Evolutionary conservation across 139 green algal species (phyloP).

Genomic region (Medakamo hakoo): DNA sequence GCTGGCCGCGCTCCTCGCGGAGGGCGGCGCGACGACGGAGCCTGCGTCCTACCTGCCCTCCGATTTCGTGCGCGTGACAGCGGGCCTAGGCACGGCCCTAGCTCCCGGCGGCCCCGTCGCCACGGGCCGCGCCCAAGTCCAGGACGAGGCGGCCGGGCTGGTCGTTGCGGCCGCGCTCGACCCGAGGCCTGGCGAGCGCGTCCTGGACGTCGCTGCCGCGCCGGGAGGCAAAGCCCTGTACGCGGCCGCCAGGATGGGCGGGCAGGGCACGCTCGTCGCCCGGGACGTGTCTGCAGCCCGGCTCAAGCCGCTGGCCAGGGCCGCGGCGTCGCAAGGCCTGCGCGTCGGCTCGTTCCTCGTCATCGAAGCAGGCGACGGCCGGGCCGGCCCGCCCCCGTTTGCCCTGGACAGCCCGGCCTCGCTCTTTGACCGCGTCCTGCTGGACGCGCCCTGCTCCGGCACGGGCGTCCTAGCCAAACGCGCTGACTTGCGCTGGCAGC

Average conservation of each 20-base stretch:
- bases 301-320: constrained; percentile 14
- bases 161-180: constrained; percentile 64
- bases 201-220: constrained; percentile 78
- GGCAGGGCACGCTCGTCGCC: constrained; percentile 31
- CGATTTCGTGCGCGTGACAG: constrained; percentile 48
- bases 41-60: constrained; percentile 29
- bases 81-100: constrained; percentile 44
- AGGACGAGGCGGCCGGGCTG: constrained; percentile 71
- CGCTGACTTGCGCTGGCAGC: constrained; percentile 73
- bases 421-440: constrained; percentile 59
- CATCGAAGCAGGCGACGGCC: constrained; percentile 15
- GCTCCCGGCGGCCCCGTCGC: constrained; percentile 19
- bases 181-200: constrained; percentile 48
- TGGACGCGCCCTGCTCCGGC: constrained; percentile 82
- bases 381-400: constrained; percentile 6
- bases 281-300: constrained; percentile 22
- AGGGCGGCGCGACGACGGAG: constrained; percentile 13
- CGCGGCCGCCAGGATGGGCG: constrained; percentile 47
- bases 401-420: neutral
- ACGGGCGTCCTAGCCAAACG: constrained; percentile 71
- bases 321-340: constrained; percentile 15
- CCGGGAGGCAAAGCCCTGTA: constrained; percentile 77
- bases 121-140: constrained; percentile 22
- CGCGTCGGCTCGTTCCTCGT: constrained; percentile 9
- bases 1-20: constrained; percentile 17